These are phyloP conservation scores for Podospora conica DNA, from an alignment of 495 filamentous ascomycete species.

Conservation along the genomic window DNA sequence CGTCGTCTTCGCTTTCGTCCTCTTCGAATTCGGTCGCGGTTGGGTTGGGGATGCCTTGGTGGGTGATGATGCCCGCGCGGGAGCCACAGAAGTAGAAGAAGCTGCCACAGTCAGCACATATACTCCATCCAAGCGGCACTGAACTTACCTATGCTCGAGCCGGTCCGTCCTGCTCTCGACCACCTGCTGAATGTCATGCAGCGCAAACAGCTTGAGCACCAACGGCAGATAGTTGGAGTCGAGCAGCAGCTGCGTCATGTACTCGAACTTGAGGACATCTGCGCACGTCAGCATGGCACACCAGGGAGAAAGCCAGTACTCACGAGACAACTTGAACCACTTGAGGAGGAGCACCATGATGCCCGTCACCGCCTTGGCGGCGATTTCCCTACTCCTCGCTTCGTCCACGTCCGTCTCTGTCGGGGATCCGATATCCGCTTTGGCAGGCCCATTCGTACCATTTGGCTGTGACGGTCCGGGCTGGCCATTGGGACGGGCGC, in stretches of 20 bases:
- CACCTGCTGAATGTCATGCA: constrained; percentile 83
- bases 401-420: constrained; percentile 70
- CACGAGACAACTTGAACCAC: constrained; percentile 95
- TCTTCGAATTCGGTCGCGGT: constrained; percentile 26
- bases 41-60: constrained; percentile 16
- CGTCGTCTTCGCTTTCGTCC: constrained; percentile 58
- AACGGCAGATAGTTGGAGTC: constrained; percentile 92
- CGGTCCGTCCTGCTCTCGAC: constrained; percentile 82
- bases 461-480: constrained; percentile 24
- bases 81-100: constrained; percentile 85
- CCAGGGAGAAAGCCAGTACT: constrained; percentile 27
- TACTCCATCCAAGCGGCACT: not conserved
- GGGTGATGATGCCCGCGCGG: constrained; percentile 30
- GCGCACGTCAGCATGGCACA: not conserved
- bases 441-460: constrained; percentile 26
- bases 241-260: constrained; percentile 83
- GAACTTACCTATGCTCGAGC: constrained; percentile 65
- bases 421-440: constrained; percentile 36
- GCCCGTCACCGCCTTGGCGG: constrained; percentile 81
- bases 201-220: constrained; percentile 83
- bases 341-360: constrained; percentile 80
- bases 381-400: constrained; percentile 74
- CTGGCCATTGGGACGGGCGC: constrained; percentile 32
- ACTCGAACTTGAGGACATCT: constrained; percentile 96
- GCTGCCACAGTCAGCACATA: constrained; percentile 34